Conservation (phyloP, 2,329 filamentous ascomycete species). For the Trichoderma asperellum region DNA sequence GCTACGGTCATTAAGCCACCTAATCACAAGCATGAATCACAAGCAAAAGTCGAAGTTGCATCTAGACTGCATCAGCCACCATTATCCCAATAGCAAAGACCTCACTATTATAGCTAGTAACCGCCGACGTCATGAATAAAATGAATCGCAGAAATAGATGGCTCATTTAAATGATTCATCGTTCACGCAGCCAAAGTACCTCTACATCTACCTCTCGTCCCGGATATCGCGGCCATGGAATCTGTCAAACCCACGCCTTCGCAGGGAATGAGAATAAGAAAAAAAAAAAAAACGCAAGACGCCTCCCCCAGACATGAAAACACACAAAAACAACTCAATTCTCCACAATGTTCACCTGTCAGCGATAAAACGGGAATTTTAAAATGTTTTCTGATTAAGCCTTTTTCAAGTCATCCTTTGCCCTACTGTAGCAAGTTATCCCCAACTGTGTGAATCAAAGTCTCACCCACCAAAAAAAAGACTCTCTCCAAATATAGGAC, state of each 20-base stretch:
- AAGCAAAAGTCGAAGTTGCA: neutral
- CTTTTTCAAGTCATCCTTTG: too few species aligned
- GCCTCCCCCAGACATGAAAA: neutral
- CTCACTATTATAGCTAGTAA: neutral
- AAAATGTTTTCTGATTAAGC: neutral
- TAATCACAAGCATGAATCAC: neutral
- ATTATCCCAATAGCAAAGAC: neutral
- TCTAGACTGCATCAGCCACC: neutral
- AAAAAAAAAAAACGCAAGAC: conserved; percentile 3
- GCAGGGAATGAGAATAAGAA: too few species aligned
- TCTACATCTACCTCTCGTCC: neutral
- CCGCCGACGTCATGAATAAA: neutral
- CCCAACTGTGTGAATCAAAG: neutral
- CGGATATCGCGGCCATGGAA: neutral
- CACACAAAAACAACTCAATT: neutral
- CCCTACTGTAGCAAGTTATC: neutral
- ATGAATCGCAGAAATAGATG: neutral
- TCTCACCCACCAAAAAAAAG: neutral
- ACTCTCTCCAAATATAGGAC: neutral
- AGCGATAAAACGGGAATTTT: neutral
- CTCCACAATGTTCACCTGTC: neutral
- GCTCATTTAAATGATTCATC: neutral
- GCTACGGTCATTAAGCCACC: neutral
- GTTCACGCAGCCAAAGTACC: conserved; percentile 2
- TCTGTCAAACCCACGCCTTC: neutral